Conservation (phyloP, 176 grass and related monocot genomes). For the Dendrocalamus sinicus region DNA sequence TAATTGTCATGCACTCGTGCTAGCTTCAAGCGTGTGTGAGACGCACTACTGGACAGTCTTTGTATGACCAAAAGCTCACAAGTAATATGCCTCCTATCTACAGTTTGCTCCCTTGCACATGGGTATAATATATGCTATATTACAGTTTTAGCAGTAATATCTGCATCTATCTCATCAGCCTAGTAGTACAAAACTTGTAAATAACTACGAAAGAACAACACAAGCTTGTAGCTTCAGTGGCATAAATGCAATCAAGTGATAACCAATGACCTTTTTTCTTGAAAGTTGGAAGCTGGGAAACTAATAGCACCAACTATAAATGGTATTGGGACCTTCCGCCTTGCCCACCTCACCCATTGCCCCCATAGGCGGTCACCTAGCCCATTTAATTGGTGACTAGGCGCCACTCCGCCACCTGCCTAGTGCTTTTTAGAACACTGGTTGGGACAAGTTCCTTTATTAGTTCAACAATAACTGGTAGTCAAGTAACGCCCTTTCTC, state of each 20-base stretch:
- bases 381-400: too few species aligned
- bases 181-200: neutral
- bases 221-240: conserved; percentile 14
- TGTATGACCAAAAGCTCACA: neutral
- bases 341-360: too few species aligned
- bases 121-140: neutral
- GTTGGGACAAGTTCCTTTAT: neutral
- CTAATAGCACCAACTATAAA: conserved; percentile 1
- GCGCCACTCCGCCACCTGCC: too few species aligned
- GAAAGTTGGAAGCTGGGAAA: neutral
- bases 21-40: neutral
- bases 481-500: neutral
- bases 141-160: conserved; percentile 1
- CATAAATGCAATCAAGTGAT: neutral
- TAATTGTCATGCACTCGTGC: neutral
- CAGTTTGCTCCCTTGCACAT: neutral
- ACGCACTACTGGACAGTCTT: neutral
- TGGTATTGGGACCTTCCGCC: neutral
- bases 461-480: neutral
- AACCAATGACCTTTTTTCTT: conserved; percentile 13
- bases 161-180: conserved; percentile 13
- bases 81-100: conserved; percentile 5
- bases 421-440: too few species aligned
- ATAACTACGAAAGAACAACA: conserved; percentile 12
- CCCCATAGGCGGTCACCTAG: too few species aligned